A percentile compares a stretch with the other conserved stretches of the same genome.
Evolutionary conservation across 495 filamentous ascomycete genomes (phyloP).

Genomic region (Hypomontagnella monticulosa): DNA sequence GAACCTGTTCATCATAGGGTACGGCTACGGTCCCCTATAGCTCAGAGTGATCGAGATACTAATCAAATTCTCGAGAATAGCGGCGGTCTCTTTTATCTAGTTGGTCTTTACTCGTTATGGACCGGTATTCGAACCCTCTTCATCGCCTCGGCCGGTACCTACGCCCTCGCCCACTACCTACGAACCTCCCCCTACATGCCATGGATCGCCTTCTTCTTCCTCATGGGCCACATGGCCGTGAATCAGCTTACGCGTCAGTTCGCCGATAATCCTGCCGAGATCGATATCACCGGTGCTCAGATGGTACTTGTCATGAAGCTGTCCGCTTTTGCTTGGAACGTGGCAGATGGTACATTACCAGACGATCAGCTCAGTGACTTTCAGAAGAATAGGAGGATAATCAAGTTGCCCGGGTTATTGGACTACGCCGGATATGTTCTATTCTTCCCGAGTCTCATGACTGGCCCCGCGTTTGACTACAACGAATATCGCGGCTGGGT

Average conservation of each 20-base stretch:
- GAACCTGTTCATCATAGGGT: conserved; percentile 87
- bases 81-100: conserved; percentile 79
- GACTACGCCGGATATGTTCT: conserved; percentile 91
- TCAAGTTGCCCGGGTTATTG: conserved; percentile 73
- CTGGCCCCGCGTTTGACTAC: conserved; percentile 92
- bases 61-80: conserved; percentile 25
- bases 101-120: conserved; percentile 97
- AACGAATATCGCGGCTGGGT: conserved; percentile 92
- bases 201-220: conserved; percentile 92
- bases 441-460: conserved; percentile 91
- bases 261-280: conserved; percentile 64
- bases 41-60: conserved; percentile 10
- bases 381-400: conserved; percentile 84
- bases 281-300: conserved; percentile 96
- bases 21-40: conserved; percentile 30
- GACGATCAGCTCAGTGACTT: conserved; percentile 81
- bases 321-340: conserved; percentile 96
- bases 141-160: conserved; percentile 80
- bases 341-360: conserved; percentile 86
- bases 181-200: conserved; percentile 93
- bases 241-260: conserved; percentile 87
- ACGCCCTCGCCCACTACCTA: conserved; percentile 84
- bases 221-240: conserved; percentile 95
- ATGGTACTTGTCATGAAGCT: conserved; percentile 99
- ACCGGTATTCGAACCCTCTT: conserved; percentile 80